Percentiles rank a stretch among this genome's conserved stretches.
These are phyloP conservation scores for Jamesozyma jinghongensis DNA, from an alignment of 805 yeast genomes.

Conservation along the genomic window DNA sequence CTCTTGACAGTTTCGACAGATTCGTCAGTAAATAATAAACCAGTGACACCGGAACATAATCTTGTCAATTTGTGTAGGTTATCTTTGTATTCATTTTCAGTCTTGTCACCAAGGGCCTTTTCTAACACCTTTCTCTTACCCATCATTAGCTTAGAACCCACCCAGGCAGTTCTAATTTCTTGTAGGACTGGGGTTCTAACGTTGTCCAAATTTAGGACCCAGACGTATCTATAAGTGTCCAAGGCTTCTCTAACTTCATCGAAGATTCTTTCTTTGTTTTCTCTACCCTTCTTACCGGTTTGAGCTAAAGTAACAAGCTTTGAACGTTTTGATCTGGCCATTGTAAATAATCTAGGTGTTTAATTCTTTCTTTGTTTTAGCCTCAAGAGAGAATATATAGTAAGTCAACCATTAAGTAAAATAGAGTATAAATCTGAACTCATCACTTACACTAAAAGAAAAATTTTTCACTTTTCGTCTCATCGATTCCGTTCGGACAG, in stretches of 20 bases:
- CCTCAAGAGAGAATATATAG: too few relatives aligned
- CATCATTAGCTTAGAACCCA: conserved; percentile 76
- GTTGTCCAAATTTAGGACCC: conserved; percentile 82
- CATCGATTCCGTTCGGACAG: too few relatives aligned
- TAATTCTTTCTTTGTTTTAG: background rate
- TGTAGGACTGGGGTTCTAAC: conserved; percentile 94
- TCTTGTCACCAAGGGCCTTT: conserved; percentile 81
- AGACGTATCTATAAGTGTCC: conserved; percentile 66
- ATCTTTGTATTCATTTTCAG: conserved; percentile 85
- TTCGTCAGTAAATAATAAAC: conserved; percentile 84
- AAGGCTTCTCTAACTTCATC: conserved; percentile 81
- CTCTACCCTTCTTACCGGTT: conserved; percentile 92
- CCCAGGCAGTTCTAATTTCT: conserved; percentile 88
- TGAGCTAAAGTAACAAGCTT: conserved; percentile 92
- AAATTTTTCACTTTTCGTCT: too few relatives aligned
- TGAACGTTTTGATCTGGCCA: conserved; percentile 97
- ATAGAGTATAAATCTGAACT: too few relatives aligned
- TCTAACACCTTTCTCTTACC: conserved; percentile 91
- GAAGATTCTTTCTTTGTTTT: conserved; percentile 81
- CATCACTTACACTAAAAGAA: too few relatives aligned
- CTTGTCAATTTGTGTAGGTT: conserved; percentile 63
- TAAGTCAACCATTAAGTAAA: too few relatives aligned
- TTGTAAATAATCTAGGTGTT: conserved; percentile 34
- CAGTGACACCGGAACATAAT: conserved; percentile 67
- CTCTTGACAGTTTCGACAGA: conserved; percentile 77